Percentiles rank a stretch among this genome's conserved stretches.
Evolutionary conservation across 2,329 filamentous ascomycete species (phyloP).

Genomic region (Colletotrichum sp.): DNA sequence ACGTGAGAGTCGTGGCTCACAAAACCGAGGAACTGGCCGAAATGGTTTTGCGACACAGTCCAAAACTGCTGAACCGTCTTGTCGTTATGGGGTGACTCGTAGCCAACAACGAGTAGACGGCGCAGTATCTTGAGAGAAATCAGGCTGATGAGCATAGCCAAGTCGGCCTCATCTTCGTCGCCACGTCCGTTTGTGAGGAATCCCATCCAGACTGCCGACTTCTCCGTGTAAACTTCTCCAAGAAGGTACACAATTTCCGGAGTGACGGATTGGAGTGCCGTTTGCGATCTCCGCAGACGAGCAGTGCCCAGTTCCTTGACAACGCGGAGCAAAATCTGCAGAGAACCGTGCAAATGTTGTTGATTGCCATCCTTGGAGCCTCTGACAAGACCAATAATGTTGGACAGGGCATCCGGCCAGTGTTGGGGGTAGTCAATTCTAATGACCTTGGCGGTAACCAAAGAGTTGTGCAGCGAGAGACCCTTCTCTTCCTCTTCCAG

Average conservation of each 20-base stretch:
- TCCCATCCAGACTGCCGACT: constrained; percentile 71
- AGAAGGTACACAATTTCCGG: constrained; percentile 86
- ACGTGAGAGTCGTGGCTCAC: constrained; percentile 61
- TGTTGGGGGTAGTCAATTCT: constrained; percentile 88
- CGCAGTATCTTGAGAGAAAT: constrained; percentile 80
- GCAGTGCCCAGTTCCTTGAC: constrained; percentile 91
- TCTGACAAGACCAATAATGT: constrained; percentile 70
- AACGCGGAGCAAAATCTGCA: constrained; percentile 82
- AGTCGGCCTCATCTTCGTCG: constrained; percentile 62
- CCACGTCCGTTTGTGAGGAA: constrained; percentile 63
- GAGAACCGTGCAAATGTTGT: constrained; percentile 71
- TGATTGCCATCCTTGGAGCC: constrained; percentile 61
- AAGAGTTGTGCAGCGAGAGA: constrained; percentile 85
- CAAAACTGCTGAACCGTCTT: constrained; percentile 80
- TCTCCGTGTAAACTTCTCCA: constrained; percentile 77
- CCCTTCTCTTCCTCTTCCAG: constrained; percentile 77
- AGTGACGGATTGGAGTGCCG: constrained; percentile 76
- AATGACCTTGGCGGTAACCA: constrained; percentile 86
- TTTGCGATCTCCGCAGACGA: constrained; percentile 75
- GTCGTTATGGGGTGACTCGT: constrained; percentile 82
- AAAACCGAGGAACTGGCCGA: constrained; percentile 75
- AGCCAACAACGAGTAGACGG: constrained; percentile 80
- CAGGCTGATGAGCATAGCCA: constrained; percentile 78
- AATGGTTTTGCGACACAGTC: constrained; percentile 77
- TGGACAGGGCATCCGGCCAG: constrained; percentile 72